Evolutionary conservation across 345 rosid species (phyloP).

Genomic region (Draba incana): DNA sequence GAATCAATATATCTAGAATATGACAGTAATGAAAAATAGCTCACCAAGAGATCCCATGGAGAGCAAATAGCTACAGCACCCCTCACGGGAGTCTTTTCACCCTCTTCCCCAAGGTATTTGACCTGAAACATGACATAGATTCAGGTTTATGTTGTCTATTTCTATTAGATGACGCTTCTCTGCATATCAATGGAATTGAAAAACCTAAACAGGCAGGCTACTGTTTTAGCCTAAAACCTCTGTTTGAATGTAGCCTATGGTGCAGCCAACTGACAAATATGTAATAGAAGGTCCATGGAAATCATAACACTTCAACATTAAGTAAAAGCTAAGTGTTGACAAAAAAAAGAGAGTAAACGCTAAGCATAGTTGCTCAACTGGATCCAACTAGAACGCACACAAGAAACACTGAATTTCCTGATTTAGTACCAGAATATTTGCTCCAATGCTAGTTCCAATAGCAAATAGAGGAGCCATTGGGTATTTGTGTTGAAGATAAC

Average conservation of each 20-base stretch:
- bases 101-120: conserved; percentile 93
- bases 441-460: conserved; percentile 93
- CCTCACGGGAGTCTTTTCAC: conserved; percentile 65
- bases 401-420: background rate
- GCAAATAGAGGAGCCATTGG: conserved; percentile 88
- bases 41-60: conserved; percentile 97
- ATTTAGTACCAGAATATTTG: conserved; percentile 72
- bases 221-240: background rate
- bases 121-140: conserved; percentile 52
- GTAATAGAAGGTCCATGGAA: background rate
- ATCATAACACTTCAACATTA: conserved; percentile 1
- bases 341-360: background rate
- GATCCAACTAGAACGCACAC: conserved; percentile 8
- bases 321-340: background rate
- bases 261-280: background rate
- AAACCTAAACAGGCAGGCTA: background rate
- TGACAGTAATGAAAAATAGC: conserved; percentile 25
- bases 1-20: conserved; percentile 12
- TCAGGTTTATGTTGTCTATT: background rate
- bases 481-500: conserved; percentile 60
- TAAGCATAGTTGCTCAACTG: background rate
- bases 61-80: conserved; percentile 86
- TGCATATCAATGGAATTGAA: background rate
- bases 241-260: background rate
- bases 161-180: background rate